Conservation (phyloP, 306 rosid genomes). For the Dryas alaskensis region DNA sequence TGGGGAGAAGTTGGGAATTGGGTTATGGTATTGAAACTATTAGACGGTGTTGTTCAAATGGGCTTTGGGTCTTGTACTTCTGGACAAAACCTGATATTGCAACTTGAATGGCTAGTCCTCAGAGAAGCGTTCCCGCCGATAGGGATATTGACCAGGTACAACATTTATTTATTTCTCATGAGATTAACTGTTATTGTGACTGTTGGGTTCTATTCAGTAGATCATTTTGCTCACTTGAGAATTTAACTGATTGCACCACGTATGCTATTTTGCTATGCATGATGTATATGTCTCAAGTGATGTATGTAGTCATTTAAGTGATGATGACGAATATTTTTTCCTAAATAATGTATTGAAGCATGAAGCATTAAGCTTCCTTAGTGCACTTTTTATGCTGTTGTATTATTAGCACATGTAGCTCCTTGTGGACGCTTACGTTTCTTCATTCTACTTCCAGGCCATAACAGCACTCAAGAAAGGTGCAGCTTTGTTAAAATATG, state of each 20-base stretch:
- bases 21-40: constrained; percentile 38
- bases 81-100: constrained; percentile 45
- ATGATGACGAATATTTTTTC: background rate
- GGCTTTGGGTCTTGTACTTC: constrained; percentile 51
- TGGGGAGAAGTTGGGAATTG: constrained; percentile 56
- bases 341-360: background rate
- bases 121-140: constrained; percentile 48
- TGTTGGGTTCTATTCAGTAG: background rate
- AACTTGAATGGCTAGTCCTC: constrained; percentile 96
- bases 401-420: background rate
- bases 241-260: background rate
- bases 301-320: background rate
- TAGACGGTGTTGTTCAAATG: constrained; percentile 57
- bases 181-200: background rate
- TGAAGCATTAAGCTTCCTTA: background rate
- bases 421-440: constrained; percentile 6
- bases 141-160: constrained; percentile 79
- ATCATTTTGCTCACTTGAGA: background rate
- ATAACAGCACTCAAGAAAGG: constrained; percentile 90
- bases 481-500: constrained; percentile 80
- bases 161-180: no score
- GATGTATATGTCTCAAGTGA: background rate
- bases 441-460: constrained; percentile 49
- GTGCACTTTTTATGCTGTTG: background rate
- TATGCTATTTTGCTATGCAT: background rate